Conservation (phyloP, 805 yeast species). For the Wickerhamiella azymoides region DNA sequence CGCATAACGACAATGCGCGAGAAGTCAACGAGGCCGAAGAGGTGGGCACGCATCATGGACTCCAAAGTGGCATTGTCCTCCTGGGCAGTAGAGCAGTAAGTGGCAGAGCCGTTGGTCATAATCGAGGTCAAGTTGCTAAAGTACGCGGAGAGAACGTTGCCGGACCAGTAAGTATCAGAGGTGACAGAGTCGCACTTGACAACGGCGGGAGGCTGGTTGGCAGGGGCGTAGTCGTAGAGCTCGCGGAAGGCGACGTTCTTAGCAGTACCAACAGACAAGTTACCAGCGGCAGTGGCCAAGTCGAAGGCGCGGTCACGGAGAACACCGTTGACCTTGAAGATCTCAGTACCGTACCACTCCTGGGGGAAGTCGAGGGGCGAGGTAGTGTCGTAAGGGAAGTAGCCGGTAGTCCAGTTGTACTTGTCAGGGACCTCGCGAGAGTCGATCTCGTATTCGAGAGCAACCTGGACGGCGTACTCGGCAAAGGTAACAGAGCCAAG, state of each 20-base stretch:
- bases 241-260: constrained; percentile 19
- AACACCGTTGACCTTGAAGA: constrained; percentile 45
- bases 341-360: constrained; percentile 49
- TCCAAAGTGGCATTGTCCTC: constrained; percentile 60
- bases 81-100: constrained; percentile 49
- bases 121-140: constrained; percentile 36
- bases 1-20: constrained; percentile 46
- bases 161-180: constrained; percentile 47
- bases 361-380: constrained; percentile 38
- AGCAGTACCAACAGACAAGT: constrained; percentile 28
- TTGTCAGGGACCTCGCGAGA: constrained; percentile 27
- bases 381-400: constrained; percentile 41
- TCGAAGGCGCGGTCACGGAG: constrained; percentile 45
- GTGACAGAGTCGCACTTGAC: constrained; percentile 47
- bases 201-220: constrained; percentile 34
- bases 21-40: constrained; percentile 42
- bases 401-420: constrained; percentile 45
- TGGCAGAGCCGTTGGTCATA: constrained; percentile 45
- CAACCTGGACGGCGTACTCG: constrained; percentile 48
- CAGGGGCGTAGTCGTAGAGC: constrained; percentile 37
- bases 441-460: constrained; percentile 44
- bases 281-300: constrained; percentile 34
- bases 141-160: constrained; percentile 36
- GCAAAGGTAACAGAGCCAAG: constrained; percentile 49
- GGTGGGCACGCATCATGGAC: constrained; percentile 40